Evolutionary conservation across 768 basidiomycete genomes (phyloP).

Genomic region (Ramaria sp.): DNA sequence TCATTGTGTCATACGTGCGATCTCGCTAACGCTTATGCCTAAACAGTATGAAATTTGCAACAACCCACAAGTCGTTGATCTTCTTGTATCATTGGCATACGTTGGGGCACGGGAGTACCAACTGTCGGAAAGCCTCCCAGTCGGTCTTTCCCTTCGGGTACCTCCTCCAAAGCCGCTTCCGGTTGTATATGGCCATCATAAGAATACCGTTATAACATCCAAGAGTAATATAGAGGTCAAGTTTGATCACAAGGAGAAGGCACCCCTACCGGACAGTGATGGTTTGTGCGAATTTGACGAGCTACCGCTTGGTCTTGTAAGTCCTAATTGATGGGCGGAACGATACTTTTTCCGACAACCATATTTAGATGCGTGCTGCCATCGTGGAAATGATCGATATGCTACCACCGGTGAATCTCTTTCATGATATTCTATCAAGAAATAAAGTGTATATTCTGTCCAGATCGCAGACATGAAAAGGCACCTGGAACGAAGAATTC

Average conservation of each 20-base stretch:
- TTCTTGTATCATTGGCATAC: constrained; percentile 56
- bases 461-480: constrained; percentile 48
- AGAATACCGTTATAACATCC: no score
- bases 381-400: constrained; percentile 34
- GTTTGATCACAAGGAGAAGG: neutral
- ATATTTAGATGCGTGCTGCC: constrained; percentile 33
- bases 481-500: constrained; percentile 41
- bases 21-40: no score
- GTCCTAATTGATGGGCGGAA: constrained; percentile 5
- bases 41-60: constrained; percentile 57
- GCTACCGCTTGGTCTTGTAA: constrained; percentile 27
- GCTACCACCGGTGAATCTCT: constrained; percentile 35
- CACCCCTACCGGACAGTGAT: constrained; percentile 17
- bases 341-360: neutral
- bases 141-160: constrained; percentile 51
- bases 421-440: neutral
- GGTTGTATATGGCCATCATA: neutral
- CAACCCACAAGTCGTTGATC: constrained; percentile 54
- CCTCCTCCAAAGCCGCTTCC: constrained; percentile 21
- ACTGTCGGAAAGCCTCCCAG: constrained; percentile 47
- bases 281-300: constrained; percentile 45
- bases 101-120: constrained; percentile 41
- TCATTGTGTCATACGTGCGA: neutral
- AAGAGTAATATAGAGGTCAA: neutral
- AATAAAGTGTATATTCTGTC: neutral